phyloP scores from a whole-genome alignment of 2,329 filamentous ascomycete species.

The Elsinoe perseae region DNA sequence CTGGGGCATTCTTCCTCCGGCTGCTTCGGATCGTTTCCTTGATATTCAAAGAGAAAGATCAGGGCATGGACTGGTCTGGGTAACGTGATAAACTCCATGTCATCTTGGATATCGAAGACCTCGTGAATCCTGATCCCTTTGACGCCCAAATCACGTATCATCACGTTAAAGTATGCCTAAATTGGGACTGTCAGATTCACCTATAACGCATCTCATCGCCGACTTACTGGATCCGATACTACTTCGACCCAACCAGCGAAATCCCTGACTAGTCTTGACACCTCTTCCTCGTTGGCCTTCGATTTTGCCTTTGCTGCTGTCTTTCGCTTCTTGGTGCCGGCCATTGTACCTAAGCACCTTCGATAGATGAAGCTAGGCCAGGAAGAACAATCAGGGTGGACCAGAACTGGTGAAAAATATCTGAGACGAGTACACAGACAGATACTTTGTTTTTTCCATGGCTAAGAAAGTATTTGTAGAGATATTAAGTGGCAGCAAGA shows the following conservation, averaged over 20 bases:
- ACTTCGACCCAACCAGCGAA: constrained; percentile 76
- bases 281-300: constrained; percentile 35
- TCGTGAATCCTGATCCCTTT: constrained; percentile 67
- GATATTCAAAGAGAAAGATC: constrained; percentile 77
- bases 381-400: neutral
- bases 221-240: constrained; percentile 77
- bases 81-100: constrained; percentile 44
- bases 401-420: neutral
- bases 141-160: constrained; percentile 72
- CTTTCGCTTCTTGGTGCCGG: constrained; percentile 19
- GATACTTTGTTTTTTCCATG: too few relatives aligned
- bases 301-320: constrained; percentile 22
- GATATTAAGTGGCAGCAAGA: too few relatives aligned
- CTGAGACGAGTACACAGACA: too few relatives aligned
- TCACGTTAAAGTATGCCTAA: constrained; percentile 76
- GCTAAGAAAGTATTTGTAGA: too few relatives aligned
- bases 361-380: neutral
- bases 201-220: too few relatives aligned
- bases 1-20: constrained; percentile 49
- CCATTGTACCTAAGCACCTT: neutral
- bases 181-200: too few relatives aligned
- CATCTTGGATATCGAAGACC: constrained; percentile 63
- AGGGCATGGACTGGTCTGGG: constrained; percentile 66
- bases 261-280: constrained; percentile 42
- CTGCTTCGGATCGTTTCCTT: constrained; percentile 47